Evolutionary conservation across 2,329 filamentous ascomycete species (phyloP).

Genomic region (Exserohilum turcica): DNA sequence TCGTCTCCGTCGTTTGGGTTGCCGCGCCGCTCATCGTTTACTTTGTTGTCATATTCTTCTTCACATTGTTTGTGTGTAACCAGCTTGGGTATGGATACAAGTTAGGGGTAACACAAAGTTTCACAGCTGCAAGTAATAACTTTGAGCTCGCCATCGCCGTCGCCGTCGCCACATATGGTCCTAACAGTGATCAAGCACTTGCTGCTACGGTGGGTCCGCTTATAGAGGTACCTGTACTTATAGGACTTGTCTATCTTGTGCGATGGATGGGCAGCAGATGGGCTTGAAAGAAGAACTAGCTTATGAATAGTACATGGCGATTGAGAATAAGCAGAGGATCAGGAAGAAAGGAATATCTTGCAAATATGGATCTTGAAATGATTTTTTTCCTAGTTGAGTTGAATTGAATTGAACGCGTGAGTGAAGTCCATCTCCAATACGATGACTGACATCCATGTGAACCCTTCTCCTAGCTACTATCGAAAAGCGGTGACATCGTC

Average conservation of each 20-base stretch:
- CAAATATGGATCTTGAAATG: no score
- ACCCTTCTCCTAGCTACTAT: no score
- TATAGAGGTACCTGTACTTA: conserved; percentile 78
- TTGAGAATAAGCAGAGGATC: no score
- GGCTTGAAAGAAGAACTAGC: conserved; percentile 51
- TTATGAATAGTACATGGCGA: no score
- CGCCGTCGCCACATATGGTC: conserved; percentile 75
- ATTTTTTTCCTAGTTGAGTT: no score
- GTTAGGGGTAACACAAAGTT: conserved; percentile 72
- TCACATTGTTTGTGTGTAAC: conserved; percentile 64
- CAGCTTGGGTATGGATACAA: conserved; percentile 71
- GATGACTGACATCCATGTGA: no score
- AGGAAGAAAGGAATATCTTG: no score
- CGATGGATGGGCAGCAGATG: conserved; percentile 60
- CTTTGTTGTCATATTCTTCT: conserved; percentile 72
- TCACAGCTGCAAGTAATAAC: conserved; percentile 85
- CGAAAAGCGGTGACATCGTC: no score
- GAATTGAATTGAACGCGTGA: no score
- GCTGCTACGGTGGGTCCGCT: conserved; percentile 78
- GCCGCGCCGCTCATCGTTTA: conserved; percentile 78
- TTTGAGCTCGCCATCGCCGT: conserved; percentile 87
- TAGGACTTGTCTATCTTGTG: conserved; percentile 75
- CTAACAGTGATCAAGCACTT: conserved; percentile 74
- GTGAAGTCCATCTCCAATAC: no score
- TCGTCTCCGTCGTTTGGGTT: conserved; percentile 77